Conservation (phyloP, 257 asterid species). For the Anisodus tanguticus region DNA sequence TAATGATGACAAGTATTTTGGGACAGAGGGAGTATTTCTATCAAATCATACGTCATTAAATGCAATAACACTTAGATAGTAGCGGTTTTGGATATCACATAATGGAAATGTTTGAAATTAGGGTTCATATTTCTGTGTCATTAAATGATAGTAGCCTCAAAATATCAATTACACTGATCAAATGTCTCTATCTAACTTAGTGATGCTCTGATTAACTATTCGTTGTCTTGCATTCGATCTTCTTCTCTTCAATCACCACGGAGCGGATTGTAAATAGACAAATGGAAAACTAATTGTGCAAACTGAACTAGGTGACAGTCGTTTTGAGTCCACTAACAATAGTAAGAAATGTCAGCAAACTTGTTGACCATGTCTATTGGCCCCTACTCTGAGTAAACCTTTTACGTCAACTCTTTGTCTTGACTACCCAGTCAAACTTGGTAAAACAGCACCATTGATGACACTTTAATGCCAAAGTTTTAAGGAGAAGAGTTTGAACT, state of each 20-base stretch:
- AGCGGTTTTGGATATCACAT: not conserved
- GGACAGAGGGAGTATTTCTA: too few relatives aligned
- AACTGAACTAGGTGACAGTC: constrained; percentile 13
- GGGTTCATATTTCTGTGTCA: not conserved
- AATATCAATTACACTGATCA: not conserved
- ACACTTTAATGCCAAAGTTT: not conserved
- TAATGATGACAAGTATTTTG: too few relatives aligned
- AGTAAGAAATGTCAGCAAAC: not conserved
- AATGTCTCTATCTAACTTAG: not conserved
- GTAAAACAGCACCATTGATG: not conserved
- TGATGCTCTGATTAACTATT: not conserved
- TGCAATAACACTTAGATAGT: not conserved
- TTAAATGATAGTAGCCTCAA: not conserved
- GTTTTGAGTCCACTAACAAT: not conserved
- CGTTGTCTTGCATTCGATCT: not conserved
- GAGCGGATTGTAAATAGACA: not conserved
- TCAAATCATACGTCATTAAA: too few relatives aligned
- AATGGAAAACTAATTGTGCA: not conserved
- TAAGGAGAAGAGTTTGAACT: not conserved
- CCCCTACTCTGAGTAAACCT: not conserved
- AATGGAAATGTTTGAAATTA: not conserved
- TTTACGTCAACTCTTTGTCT: not conserved
- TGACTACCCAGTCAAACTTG: not conserved
- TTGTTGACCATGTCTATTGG: not conserved
- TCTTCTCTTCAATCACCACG: not conserved